Base-by-base conservation (phyloP, 495 filamentous ascomycete species). In the Parmelia sp. region DNA sequence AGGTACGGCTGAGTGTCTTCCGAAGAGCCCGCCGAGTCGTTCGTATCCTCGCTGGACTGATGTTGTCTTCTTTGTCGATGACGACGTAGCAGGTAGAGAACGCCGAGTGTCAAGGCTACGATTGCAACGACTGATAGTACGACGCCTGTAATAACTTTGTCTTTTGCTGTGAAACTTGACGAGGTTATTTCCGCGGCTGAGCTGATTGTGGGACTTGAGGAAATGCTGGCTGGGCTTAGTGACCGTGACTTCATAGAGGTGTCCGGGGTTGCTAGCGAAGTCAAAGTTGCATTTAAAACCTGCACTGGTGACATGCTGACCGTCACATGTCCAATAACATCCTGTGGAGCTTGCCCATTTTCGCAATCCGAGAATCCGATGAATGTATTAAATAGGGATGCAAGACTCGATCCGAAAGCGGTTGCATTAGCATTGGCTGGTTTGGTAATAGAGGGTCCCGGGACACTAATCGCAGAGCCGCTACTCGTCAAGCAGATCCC, bases 1-100 rank as follows among this genome's bases (percentile, higher is more conserved):
- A 62, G 40, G n/a, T 62, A 62, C 15, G 60, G 60, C 45, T 47
- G 37, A 8, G 23, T 47, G 4, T 51, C 60, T 29, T 51, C 60
- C 17, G 40, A 44, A 19, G 3, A 21, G 40, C 4, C 37, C 40
- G 9, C 21, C n/a, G 15, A 25, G 0, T 1, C 36, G 33, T 35
- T n/a, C n/a, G n/a, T n/a, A n/a, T n/a, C n/a, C n/a, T n/a, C n/a
- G 31, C 31, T 31, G 7, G 56, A 12, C 27, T 23, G 9, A 15
- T 31, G 36, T 7, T 11, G 31, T 58, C 37, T 58, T 37, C 11
- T n/a, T n/a, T n/a, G n/a, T n/a, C n/a, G n/a, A n/a, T n/a, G 56
- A 36, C 56, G 56, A 36, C 56, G 17, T 6, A 29, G 7, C 1
- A 58, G 31, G 36, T 39, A n/a, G 29, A 58, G 4, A 1, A 58